A percentile compares a stretch with the other conserved stretches of the same genome.
phyloP scores from a whole-genome alignment of 441 rosid genomes.

The Cnidoscolus chayamansa region DNA sequence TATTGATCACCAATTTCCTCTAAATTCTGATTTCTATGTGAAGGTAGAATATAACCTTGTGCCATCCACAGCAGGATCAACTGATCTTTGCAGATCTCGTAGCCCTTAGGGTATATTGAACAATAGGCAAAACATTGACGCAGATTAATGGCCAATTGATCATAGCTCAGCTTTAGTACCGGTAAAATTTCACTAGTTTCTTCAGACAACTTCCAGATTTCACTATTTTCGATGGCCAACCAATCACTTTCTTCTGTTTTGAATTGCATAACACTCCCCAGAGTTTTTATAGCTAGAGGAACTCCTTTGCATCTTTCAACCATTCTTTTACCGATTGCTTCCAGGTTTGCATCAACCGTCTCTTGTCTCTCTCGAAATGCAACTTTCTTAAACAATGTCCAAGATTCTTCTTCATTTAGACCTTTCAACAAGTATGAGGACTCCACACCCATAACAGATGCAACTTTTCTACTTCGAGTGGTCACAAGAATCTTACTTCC shows the following conservation, averaged over 20 bases:
- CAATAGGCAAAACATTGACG: slow-evolving; percentile 31
- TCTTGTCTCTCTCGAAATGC: slow-evolving; percentile 18
- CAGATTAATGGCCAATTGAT: slow-evolving; percentile 18
- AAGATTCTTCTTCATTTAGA: slow-evolving; percentile 17
- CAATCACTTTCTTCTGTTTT: slow-evolving; percentile 12
- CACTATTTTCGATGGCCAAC: slow-evolving; percentile 14
- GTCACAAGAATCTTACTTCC: slow-evolving; percentile 38
- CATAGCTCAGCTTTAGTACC: slow-evolving; percentile 27
- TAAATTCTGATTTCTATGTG: slow-evolving; percentile 16
- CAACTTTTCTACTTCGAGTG: slow-evolving; percentile 28
- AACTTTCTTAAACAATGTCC: slow-evolving; percentile 26
- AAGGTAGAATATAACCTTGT: slow-evolving; percentile 18
- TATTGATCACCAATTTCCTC: slow-evolving; percentile 26
- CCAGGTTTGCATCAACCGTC: background rate
- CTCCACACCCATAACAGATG: slow-evolving; percentile 16
- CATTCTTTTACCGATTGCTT: slow-evolving; percentile 27
- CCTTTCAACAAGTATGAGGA: slow-evolving; percentile 11
- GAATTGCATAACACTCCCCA: slow-evolving; percentile 16
- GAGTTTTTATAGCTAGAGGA: slow-evolving; percentile 24
- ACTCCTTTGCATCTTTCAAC: slow-evolving; percentile 29
- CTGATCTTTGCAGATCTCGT: slow-evolving; percentile 10
- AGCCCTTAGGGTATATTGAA: slow-evolving; percentile 27
- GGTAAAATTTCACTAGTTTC: slow-evolving; percentile 18
- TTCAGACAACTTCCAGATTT: slow-evolving; percentile 8
- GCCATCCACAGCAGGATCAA: slow-evolving; percentile 24